Percentiles rank a stretch among this genome's conserved stretches.
Conservation (phyloP, 306 rosid species). For the Prunus padus region DNA sequence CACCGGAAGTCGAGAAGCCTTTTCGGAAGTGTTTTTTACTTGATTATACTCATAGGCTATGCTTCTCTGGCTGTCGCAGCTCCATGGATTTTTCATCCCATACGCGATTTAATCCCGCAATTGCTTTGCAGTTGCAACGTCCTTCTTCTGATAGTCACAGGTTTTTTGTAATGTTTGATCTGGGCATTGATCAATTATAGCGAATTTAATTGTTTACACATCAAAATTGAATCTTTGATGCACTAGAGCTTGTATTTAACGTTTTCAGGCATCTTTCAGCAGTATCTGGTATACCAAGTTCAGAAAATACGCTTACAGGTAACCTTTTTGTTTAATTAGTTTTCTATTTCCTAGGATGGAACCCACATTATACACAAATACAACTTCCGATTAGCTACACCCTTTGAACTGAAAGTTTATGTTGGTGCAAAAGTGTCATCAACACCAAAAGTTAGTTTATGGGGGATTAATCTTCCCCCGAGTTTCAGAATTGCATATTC, state of each 20-base stretch:
- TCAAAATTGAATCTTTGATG: not conserved
- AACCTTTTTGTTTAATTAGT: slow-evolving; percentile 12
- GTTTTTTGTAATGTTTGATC: slow-evolving; percentile 32
- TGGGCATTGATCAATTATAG: not conserved
- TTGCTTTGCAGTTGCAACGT: slow-evolving; percentile 87
- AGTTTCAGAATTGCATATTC: not conserved
- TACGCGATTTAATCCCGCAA: slow-evolving; percentile 41
- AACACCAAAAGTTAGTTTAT: not conserved
- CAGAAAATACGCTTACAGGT: slow-evolving; percentile 98
- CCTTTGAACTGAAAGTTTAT: slow-evolving; percentile 5
- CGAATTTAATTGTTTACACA: not conserved
- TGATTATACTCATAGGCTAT: slow-evolving; percentile 59
- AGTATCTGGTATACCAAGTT: slow-evolving; percentile 92
- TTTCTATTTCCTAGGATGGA: not conserved
- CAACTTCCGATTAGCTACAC: not conserved
- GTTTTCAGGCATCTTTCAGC: slow-evolving; percentile 85
- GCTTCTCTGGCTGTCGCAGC: slow-evolving; percentile 68
- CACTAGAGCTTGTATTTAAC: slow-evolving; percentile 6
- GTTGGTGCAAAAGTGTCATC: not conserved
- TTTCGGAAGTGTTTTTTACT: slow-evolving; percentile 79
- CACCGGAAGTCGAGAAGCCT: slow-evolving; percentile 81
- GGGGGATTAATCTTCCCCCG: not conserved
- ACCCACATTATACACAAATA: not conserved
- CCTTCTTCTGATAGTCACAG: slow-evolving; percentile 76
- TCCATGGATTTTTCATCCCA: slow-evolving; percentile 68